phyloP scores from a whole-genome alignment of 176 grass and related monocot species.

The Puya raimondii region DNA sequence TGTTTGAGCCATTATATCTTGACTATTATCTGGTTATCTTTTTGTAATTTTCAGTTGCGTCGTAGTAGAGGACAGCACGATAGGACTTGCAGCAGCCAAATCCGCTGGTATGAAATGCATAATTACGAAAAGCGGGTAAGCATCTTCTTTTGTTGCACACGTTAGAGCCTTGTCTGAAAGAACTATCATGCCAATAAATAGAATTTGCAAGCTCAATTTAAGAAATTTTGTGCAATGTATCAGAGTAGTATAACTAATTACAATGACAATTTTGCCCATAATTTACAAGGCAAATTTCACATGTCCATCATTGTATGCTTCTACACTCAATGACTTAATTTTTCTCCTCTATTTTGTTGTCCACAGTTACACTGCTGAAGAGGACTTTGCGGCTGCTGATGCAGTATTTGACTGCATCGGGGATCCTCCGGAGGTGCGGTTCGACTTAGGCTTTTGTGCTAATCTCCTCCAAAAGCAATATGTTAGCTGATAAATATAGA shows the following conservation, averaged over 20 bases:
- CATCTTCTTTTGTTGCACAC: not conserved
- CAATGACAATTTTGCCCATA: not conserved
- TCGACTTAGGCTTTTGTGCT: slow-evolving; percentile 62
- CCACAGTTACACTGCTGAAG: slow-evolving; percentile 75
- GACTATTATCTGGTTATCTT: not conserved
- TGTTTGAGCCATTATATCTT: not conserved
- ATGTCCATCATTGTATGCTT: not conserved
- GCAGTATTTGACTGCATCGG: slow-evolving; percentile 88
- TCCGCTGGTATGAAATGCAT: slow-evolving; percentile 86
- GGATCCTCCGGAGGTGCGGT: slow-evolving; percentile 75
- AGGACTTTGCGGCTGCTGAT: slow-evolving; percentile 63
- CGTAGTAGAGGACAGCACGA: slow-evolving; percentile 90
- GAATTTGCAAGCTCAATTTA: not conserved
- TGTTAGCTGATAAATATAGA: slow-evolving; percentile 40
- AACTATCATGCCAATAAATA: not conserved
- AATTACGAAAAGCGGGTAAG: slow-evolving; percentile 86
- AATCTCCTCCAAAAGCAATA: slow-evolving; percentile 70
- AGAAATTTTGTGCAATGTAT: not conserved
- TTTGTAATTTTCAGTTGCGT: slow-evolving; percentile 58
- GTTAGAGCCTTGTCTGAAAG: not conserved
- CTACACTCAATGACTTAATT: not conserved
- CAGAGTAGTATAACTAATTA: not conserved
- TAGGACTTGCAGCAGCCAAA: slow-evolving; percentile 88
- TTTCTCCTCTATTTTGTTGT: slow-evolving; percentile 11
- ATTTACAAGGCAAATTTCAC: too few species aligned